Evolutionary conservation across 805 yeast species (phyloP), one percentile per base, ranked within the genome.

Genomic region (Komagataella pseudopastoris): DNA sequence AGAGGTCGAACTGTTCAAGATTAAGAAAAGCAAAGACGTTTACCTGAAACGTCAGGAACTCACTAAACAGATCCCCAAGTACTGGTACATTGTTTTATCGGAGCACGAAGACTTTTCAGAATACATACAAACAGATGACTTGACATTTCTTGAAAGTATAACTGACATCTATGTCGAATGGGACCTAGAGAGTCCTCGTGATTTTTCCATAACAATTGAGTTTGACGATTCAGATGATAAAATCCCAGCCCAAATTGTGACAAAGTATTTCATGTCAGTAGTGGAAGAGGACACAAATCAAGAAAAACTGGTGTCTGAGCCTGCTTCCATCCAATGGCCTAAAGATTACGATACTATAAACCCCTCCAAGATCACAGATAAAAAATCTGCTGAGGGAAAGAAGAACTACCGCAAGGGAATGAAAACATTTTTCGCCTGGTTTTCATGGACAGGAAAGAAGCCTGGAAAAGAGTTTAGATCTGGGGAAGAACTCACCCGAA

Each of bases 401-500:
- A 80, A 75, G 58, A 69, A 71, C 52, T 84, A 84, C 60, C 68
- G 90, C 53, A 60, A 71, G 17, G 90, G 90, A 4, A 83, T 83
- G 88, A 82, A 83, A 60, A 81, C 91, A 12, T 84, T 91, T 60
- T 90, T 91, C 65, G 83, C 88, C 5, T 90, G 90, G 83, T 90
- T 89, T 62, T 70, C 71, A 49, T 89, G 95, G 90, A 84, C 93
- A 0, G 96, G 95, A 0, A 63, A 67, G 43, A 83, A 81, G 56
- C 84, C 88, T 1, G 85, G 88, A 1, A 86, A 80, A 65, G 93
- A 81, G 62, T 87, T 81, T 61, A 76, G 89, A 54, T 74, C 76
- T 52, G 96, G 96, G 22, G 91, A 83, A 54, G 88, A 83, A 8
- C 71, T 90, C 51, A 87, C 96, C 0, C 70, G 80, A 50, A 66